These are phyloP conservation scores for Orbilia oligospora DNA, from an alignment of 2,329 filamentous ascomycete species.

Conservation along the genomic window DNA sequence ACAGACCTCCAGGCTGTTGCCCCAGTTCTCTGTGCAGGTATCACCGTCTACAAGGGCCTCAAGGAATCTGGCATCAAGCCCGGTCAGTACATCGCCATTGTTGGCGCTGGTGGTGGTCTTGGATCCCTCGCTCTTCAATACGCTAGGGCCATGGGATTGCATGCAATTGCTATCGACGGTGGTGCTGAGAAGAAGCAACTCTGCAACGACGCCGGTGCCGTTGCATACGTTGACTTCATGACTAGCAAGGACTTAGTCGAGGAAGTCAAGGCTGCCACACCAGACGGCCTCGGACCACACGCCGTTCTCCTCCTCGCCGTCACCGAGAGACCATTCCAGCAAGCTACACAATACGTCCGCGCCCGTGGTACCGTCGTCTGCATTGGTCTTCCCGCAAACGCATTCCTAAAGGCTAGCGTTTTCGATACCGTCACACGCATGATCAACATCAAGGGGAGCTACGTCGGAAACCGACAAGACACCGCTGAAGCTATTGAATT, in stretches of 20 bases:
- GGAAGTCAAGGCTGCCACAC: constrained; percentile 85
- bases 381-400: constrained; percentile 87
- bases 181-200: constrained; percentile 84
- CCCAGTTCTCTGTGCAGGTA: constrained; percentile 85
- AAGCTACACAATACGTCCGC: constrained; percentile 89
- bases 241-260: constrained; percentile 82
- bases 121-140: constrained; percentile 79
- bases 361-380: constrained; percentile 85
- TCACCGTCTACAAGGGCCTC: constrained; percentile 91
- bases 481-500: constrained; percentile 92
- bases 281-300: constrained; percentile 86
- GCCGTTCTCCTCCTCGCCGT: constrained; percentile 89
- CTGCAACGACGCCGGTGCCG: constrained; percentile 78
- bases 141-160: constrained; percentile 89
- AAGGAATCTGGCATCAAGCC: constrained; percentile 84
- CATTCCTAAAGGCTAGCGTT: constrained; percentile 84
- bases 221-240: constrained; percentile 83
- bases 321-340: constrained; percentile 93
- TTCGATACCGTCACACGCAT: constrained; percentile 91
- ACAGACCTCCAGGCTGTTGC: constrained; percentile 82
- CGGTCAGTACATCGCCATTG: constrained; percentile 84
- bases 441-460: constrained; percentile 92
- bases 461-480: constrained; percentile 93
- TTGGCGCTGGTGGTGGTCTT: constrained; percentile 87
- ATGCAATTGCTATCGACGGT: constrained; percentile 84